Conservation (phyloP, 2,329 filamentous ascomycete species). For the Chaetomiaceae sp. region DNA sequence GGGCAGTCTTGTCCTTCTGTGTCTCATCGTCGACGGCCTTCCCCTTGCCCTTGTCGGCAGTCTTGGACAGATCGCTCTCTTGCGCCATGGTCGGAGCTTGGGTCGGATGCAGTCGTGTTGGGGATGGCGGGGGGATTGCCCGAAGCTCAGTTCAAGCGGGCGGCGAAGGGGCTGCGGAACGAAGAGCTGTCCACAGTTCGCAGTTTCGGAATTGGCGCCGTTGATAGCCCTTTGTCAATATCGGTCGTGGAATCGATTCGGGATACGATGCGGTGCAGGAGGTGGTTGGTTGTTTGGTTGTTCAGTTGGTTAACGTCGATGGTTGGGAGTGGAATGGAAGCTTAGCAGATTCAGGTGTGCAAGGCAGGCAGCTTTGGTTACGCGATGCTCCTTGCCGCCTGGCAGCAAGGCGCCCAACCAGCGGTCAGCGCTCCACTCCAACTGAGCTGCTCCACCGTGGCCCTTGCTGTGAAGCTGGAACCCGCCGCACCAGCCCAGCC, state of each 20-base stretch:
- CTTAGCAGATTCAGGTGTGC: constrained; percentile 17
- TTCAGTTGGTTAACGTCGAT: constrained; percentile 6
- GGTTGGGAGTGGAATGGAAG: constrained; percentile 16
- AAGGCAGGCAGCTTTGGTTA: constrained; percentile 31
- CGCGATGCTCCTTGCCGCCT: constrained; percentile 36
- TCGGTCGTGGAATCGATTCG: constrained; percentile 4
- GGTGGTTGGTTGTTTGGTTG: not conserved
- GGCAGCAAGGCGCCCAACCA: constrained; percentile 24
- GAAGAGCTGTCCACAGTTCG: not conserved
- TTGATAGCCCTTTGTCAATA: not conserved
- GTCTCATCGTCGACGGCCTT: constrained; percentile 69
- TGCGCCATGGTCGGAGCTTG: constrained; percentile 65
- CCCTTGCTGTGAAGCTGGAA: constrained; percentile 14
- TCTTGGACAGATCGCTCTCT: constrained; percentile 80
- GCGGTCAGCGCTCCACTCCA: constrained; percentile 19
- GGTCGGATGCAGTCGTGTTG: not conserved
- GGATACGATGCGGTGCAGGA: constrained; percentile 1
- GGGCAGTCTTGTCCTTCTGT: constrained; percentile 65
- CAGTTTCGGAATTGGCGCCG: not conserved
- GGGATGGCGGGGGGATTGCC: constrained; percentile 13
- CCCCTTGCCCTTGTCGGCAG: constrained; percentile 91
- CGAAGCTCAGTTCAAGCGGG: constrained; percentile 15
- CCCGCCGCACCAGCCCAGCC: too few species aligned
- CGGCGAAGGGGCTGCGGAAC: constrained; percentile 2
- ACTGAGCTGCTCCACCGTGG: constrained; percentile 22